These are phyloP conservation scores for Magnusiomyces magnusii DNA, from an alignment of 1,139 yeast species.

Conservation along the genomic window DNA sequence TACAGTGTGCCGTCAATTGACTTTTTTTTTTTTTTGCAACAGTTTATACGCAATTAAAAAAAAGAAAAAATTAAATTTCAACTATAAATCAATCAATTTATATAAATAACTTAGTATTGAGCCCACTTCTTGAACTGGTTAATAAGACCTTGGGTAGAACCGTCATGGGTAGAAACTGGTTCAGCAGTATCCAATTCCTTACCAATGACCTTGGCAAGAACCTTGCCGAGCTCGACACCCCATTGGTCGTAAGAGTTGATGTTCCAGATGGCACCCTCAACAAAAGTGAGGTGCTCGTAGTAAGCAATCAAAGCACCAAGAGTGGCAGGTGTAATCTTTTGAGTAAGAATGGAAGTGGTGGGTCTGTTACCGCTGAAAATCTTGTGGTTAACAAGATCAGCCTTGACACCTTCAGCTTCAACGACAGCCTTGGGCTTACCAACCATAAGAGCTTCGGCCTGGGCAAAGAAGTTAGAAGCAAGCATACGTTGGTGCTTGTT, in stretches of 20 bases:
- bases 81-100: background rate
- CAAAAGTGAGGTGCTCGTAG: conserved; percentile 94
- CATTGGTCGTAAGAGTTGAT: conserved; percentile 99
- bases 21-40: too few species aligned
- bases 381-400: conserved; percentile 87
- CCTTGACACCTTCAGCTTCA: conserved; percentile 78
- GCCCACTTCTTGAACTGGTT: conserved; percentile 94
- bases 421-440: conserved; percentile 87
- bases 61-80: background rate
- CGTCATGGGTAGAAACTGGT: conserved; percentile 65
- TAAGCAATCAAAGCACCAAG: conserved; percentile 94
- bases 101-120: conserved; percentile 21
- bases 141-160: conserved; percentile 84
- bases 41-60: background rate
- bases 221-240: conserved; percentile 99
- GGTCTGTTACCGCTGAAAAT: conserved; percentile 97
- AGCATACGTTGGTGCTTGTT: conserved; percentile 96
- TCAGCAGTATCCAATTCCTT: conserved; percentile 64
- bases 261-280: conserved; percentile 99
- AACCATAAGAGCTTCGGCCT: conserved; percentile 95
- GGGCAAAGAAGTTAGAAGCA: conserved; percentile 97
- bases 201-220: conserved; percentile 91
- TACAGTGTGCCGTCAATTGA: too few species aligned
- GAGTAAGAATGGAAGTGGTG: conserved; percentile 93
- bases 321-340: conserved; percentile 92